These are phyloP conservation scores for Cercospora sp. DNA, from an alignment of 2,329 filamentous ascomycete genomes.

Conservation along the genomic window DNA sequence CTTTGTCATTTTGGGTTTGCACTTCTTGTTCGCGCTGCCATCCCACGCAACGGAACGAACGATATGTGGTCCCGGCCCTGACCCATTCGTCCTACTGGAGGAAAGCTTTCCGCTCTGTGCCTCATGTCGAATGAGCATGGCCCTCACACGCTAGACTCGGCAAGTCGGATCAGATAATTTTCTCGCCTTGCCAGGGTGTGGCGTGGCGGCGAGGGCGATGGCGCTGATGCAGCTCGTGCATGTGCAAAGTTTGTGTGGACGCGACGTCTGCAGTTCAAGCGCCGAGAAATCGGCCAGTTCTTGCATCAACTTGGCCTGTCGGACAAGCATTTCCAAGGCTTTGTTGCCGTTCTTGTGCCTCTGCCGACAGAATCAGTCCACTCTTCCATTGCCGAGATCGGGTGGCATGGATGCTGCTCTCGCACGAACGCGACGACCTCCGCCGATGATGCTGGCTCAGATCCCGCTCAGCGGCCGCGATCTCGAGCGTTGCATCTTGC, in stretches of 20 bases:
- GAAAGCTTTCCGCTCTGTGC: background rate
- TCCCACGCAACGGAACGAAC: background rate
- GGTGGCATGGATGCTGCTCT: background rate
- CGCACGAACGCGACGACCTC: background rate
- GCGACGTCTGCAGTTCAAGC: background rate
- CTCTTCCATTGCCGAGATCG: background rate
- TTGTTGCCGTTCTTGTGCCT: background rate
- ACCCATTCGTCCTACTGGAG: background rate
- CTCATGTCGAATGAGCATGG: background rate
- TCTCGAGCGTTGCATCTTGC: too few relatives aligned
- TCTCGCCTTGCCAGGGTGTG: background rate
- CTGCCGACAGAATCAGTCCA: background rate
- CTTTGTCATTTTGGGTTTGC: background rate
- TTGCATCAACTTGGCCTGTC: background rate
- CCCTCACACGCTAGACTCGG: background rate
- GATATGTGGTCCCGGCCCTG: background rate
- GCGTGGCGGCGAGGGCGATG: background rate
- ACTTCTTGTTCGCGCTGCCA: background rate
- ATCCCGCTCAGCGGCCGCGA: too few relatives aligned
- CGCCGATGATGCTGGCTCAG: background rate
- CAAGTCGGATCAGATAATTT: background rate
- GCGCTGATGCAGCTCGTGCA: background rate
- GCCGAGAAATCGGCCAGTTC: background rate
- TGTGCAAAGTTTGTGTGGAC: background rate
- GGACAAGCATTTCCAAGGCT: conserved; percentile 2